Base-by-base conservation (phyloP, 202 grass and related monocot species). In the Tripidium arundinaceum region DNA sequence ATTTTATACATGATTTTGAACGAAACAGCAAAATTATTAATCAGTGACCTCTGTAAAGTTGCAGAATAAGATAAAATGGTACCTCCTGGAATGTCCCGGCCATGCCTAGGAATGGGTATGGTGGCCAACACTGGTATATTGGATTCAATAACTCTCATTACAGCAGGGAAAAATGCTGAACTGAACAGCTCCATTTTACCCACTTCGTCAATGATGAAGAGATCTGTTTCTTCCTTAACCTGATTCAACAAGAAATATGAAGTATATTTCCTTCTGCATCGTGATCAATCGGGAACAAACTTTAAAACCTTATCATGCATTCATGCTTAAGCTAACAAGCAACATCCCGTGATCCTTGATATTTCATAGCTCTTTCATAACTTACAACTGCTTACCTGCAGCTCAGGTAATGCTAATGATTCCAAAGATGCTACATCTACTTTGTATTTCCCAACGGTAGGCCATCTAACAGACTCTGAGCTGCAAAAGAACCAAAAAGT, bases 181-280 rank as follows among this genome's bases (percentile, higher is more conserved):
- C 88, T 91, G 78, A 90, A 95, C 25, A 98, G 63, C 74, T 98
- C 96, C 96, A 95, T 98, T 81, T 98, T 95, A 65, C 92, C 96
- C 57, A 95, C 92, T 91, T 98, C 92, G 77, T 95, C 96, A 43
- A 98, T 84, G 68, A 95, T 81, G 70, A 95, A 98, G 50, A 95
- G 90, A 93, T 98, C 84, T 11, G 77, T 91, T 33, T 70, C 90
- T 62, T 91, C 84, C 67, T 91, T 88, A 50, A 98, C 77, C 92
- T 98, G 94, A 82, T 25, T 60, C 29, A 78, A 90, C 11, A 85
- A 79, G 37, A 71, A 54, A 73, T 27, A 59, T 33, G 26, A 58
- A 72, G 33, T 13, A 26, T 41, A 41, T 54, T 55, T 41, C 36
- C 60, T 61, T 62, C 50, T 34, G 3, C 19, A 68, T 36, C 4